These are phyloP conservation scores for Catunica adiposa DNA, from an alignment of 2,329 filamentous ascomycete genomes.

Conservation along the genomic window DNA sequence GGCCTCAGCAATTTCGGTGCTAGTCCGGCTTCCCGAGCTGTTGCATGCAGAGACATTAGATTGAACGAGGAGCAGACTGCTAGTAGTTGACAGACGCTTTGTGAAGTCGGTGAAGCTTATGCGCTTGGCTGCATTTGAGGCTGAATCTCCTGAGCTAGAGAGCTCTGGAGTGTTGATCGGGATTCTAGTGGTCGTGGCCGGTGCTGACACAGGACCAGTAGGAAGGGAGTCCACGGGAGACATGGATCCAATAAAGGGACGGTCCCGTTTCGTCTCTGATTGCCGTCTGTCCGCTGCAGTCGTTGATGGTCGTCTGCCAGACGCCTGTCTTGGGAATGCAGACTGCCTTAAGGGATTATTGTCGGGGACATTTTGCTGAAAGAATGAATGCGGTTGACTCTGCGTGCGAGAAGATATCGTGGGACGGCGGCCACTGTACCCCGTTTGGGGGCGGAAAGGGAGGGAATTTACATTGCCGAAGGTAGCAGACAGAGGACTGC, in stretches of 20 bases:
- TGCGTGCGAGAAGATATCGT: slow-evolving; percentile 14
- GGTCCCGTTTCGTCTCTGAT: slow-evolving; percentile 8
- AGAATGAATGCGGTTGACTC: slow-evolving; percentile 14
- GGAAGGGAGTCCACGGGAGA: not conserved
- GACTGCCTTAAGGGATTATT: slow-evolving; percentile 10
- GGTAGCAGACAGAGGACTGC: slow-evolving; percentile 16
- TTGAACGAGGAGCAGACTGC: slow-evolving; percentile 42
- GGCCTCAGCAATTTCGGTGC: slow-evolving; percentile 8
- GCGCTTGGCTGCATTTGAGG: slow-evolving; percentile 31
- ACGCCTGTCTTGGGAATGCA: slow-evolving; percentile 10
- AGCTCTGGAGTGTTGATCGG: not conserved
- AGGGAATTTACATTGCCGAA: not conserved
- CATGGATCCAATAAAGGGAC: slow-evolving; percentile 16
- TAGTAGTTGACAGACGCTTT: slow-evolving; percentile 43
- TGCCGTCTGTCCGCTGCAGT: slow-evolving; percentile 22
- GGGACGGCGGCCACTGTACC: slow-evolving; percentile 9
- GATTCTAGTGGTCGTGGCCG: slow-evolving; percentile 15
- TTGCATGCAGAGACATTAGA: slow-evolving; percentile 33
- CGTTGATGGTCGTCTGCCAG: slow-evolving; percentile 15
- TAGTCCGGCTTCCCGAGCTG: slow-evolving; percentile 26
- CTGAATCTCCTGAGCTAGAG: not conserved
- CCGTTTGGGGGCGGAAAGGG: slow-evolving; percentile 24
- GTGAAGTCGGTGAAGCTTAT: slow-evolving; percentile 46
- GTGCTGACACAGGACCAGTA: slow-evolving; percentile 26
- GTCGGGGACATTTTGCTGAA: slow-evolving; percentile 9